These are phyloP conservation scores for Hydrangea macrophylla DNA, from an alignment of 148 eudicot genomes.

Conservation along the genomic window DNA sequence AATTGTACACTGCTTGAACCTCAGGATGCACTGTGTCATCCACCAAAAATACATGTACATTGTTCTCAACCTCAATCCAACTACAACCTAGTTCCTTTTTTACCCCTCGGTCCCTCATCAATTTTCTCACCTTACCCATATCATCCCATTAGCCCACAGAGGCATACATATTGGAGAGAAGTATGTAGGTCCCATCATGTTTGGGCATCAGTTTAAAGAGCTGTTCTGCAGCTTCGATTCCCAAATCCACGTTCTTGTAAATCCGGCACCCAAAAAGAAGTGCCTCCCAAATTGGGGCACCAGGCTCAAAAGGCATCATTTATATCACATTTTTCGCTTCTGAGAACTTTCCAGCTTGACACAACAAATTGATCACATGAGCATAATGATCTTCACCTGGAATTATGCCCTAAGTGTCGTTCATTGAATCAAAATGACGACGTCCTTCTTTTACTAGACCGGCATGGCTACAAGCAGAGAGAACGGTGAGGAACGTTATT, in stretches of 20 bases:
- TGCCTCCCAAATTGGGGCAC: conserved; percentile 57
- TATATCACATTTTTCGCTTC: conserved; percentile 48
- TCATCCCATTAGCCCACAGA: conserved; percentile 48
- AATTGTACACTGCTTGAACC: conserved; percentile 45
- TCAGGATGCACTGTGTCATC: conserved; percentile 59
- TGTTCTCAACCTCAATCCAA: conserved; percentile 64
- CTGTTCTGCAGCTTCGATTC: conserved; percentile 50
- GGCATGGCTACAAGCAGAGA: conserved; percentile 67
- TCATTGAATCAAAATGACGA: conserved; percentile 46
- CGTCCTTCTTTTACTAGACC: conserved; percentile 54
- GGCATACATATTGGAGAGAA: conserved; percentile 59
- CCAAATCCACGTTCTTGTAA: conserved; percentile 53
- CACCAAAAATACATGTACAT: conserved; percentile 56
- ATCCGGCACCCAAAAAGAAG: conserved; percentile 54
- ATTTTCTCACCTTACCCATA: conserved; percentile 44
- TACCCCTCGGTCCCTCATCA: conserved; percentile 65
- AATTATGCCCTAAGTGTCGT: conserved; percentile 26
- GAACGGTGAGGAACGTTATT: conserved; percentile 53
- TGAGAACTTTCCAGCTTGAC: conserved; percentile 58
- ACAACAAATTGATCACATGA: conserved; percentile 48
- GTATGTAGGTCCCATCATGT: conserved; percentile 62
- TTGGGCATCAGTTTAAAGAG: conserved; percentile 39
- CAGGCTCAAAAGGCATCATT: conserved; percentile 48
- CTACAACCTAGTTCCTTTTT: conserved; percentile 78
- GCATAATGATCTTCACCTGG: conserved; percentile 71